A percentile compares a stretch with the other conserved stretches of the same genome.
phyloP scores from a whole-genome alignment of 2,329 filamentous ascomycete genomes.

The Cercospora sesami region DNA sequence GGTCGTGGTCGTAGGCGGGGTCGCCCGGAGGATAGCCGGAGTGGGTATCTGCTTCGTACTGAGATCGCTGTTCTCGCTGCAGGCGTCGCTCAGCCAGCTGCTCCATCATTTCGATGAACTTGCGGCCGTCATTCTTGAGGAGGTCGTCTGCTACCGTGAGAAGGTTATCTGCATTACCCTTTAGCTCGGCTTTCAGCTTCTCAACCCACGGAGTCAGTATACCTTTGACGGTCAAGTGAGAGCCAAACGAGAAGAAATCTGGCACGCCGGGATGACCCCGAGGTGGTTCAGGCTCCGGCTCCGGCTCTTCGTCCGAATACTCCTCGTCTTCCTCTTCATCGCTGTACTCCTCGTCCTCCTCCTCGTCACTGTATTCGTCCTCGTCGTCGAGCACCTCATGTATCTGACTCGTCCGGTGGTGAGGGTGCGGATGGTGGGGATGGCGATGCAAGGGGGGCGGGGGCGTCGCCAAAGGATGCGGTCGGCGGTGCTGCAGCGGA shows the following conservation, averaged over 20 bases:
- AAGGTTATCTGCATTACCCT: constrained; percentile 74
- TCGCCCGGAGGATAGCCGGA: constrained; percentile 46
- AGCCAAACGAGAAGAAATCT: constrained; percentile 97
- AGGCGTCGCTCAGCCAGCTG: constrained; percentile 95
- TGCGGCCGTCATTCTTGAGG: constrained; percentile 97
- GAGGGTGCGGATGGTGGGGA: constrained; percentile 37
- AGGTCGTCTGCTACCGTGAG: constrained; percentile 98
- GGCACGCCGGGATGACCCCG: constrained; percentile 61
- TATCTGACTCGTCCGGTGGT: constrained; percentile 72
- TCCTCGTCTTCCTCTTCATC: constrained; percentile 69
- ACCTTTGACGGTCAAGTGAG: constrained; percentile 93
- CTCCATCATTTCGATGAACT: constrained; percentile 99
- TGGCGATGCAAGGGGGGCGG: constrained; percentile 30
- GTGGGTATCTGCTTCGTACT: constrained; percentile 64
- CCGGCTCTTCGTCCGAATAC: constrained; percentile 64
- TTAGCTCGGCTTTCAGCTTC: constrained; percentile 40
- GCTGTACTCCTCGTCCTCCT: constrained; percentile 59
- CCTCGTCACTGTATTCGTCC: constrained; percentile 57
- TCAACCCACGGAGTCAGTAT: constrained; percentile 43
- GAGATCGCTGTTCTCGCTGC: constrained; percentile 91
- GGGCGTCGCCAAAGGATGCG: constrained; percentile 36
- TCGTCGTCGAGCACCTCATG: constrained; percentile 64
- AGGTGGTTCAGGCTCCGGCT: constrained; percentile 55
- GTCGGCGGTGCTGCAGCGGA: constrained; percentile 50
- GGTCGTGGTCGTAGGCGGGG: constrained; percentile 61